Percentiles rank a stretch among this genome's conserved stretches.
phyloP scores from a whole-genome alignment of 2,329 filamentous ascomycete genomes.

The Fusarium coicis region DNA sequence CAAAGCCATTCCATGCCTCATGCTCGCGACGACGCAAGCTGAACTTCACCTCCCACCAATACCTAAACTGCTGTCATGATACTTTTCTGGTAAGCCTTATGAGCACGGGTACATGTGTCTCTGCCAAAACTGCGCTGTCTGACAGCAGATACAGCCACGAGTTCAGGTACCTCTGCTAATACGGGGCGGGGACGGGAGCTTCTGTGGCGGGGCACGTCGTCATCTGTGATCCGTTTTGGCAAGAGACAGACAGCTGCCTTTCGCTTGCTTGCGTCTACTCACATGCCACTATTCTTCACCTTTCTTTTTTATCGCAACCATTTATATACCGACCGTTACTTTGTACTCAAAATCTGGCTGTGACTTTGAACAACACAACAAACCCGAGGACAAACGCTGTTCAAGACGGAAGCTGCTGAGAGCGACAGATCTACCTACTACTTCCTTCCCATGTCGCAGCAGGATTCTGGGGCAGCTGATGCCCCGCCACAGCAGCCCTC shows the following conservation, averaged over 20 bases:
- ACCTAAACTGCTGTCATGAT: conserved; percentile 9
- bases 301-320: conserved; percentile 2
- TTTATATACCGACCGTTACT: conserved; percentile 3
- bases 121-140: background rate
- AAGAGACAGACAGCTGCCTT: conserved; percentile 29
- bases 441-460: conserved; percentile 36
- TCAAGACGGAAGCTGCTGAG: background rate
- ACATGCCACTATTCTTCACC: conserved; percentile 25
- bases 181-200: conserved; percentile 15
- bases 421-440: conserved; percentile 1
- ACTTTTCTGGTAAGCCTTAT: conserved; percentile 14
- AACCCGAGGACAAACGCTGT: background rate
- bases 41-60: conserved; percentile 7
- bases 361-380: background rate
- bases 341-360: background rate
- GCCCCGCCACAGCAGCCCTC: conserved; percentile 42
- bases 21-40: conserved; percentile 31
- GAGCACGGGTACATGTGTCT: conserved; percentile 8
- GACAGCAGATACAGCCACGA: background rate
- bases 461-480: conserved; percentile 34
- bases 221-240: conserved; percentile 38
- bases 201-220: conserved; percentile 42
- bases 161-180: conserved; percentile 28
- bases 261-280: conserved; percentile 20
- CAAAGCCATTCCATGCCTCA: background rate